A percentile compares a stretch with the other conserved stretches of the same genome.
Conservation (phyloP, 176 grass and related monocot genomes). For the Cocos nucifera region DNA sequence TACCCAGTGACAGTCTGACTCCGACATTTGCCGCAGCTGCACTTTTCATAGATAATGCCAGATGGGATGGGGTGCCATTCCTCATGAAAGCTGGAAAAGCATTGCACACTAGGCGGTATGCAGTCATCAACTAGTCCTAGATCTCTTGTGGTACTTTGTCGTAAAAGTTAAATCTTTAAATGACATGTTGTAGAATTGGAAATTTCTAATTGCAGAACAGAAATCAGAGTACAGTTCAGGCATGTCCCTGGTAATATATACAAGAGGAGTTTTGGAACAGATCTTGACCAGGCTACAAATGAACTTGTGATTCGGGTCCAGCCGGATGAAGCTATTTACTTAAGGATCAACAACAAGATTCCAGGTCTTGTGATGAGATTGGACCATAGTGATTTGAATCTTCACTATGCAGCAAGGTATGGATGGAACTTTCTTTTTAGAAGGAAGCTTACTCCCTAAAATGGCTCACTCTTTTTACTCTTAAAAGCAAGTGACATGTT, state of each 20-base stretch:
- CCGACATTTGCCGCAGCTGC: too few species aligned
- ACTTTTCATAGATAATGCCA: too few species aligned
- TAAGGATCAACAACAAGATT: slow-evolving; percentile 97
- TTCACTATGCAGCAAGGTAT: slow-evolving; percentile 89
- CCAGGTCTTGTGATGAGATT: slow-evolving; percentile 82
- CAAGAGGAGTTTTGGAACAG: slow-evolving; percentile 80
- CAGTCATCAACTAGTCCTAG: not conserved
- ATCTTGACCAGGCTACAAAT: slow-evolving; percentile 83
- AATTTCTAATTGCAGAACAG: slow-evolving; percentile 28
- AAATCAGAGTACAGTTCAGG: slow-evolving; percentile 91
- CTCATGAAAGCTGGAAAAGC: slow-evolving; percentile 57
- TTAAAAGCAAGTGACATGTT: too few species aligned
- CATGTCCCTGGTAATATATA: slow-evolving; percentile 11
- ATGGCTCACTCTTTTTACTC: too few species aligned
- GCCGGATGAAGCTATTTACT: slow-evolving; percentile 84
- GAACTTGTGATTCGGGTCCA: slow-evolving; percentile 18
- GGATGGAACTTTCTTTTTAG: not conserved
- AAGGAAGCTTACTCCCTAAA: too few species aligned
- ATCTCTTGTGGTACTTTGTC: not conserved
- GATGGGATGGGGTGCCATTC: slow-evolving; percentile 3
- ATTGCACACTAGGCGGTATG: slow-evolving; percentile 62
- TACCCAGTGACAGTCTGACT: not conserved
- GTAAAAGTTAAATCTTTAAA: too few species aligned
- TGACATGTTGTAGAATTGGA: too few species aligned
- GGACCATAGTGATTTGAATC: slow-evolving; percentile 88